Evolutionary conservation across 768 basidiomycete genomes (phyloP).

Genomic region (Flagelloscypha sp.): DNA sequence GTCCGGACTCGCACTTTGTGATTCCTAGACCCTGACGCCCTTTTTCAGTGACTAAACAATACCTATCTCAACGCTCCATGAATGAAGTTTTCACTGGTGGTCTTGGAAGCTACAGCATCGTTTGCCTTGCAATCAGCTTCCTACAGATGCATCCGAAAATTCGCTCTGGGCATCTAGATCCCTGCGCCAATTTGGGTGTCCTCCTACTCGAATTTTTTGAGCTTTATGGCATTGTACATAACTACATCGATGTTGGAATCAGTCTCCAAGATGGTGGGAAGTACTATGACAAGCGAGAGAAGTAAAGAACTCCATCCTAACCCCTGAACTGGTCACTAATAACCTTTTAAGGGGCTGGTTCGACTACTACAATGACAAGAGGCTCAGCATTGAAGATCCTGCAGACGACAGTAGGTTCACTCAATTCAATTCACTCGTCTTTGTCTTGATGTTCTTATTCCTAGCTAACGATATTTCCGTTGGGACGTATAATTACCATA

Average conservation of each 20-base stretch:
- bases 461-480: slow-evolving; percentile 89
- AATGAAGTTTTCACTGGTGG: slow-evolving; percentile 99
- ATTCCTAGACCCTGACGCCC: no score
- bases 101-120: slow-evolving; percentile 88
- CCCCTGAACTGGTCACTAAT: no score
- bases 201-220: slow-evolving; percentile 96
- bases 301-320: no score
- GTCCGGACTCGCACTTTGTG: no score
- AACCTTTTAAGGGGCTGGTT: slow-evolving; percentile 92
- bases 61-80: slow-evolving; percentile 83
- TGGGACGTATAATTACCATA: slow-evolving; percentile 76
- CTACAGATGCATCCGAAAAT: slow-evolving; percentile 98
- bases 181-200: slow-evolving; percentile 85
- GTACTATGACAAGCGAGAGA: slow-evolving; percentile 74
- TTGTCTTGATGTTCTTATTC: slow-evolving; percentile 3
- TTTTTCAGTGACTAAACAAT: slow-evolving; percentile 90
- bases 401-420: slow-evolving; percentile 67
- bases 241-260: slow-evolving; percentile 85
- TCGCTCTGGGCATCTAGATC: slow-evolving; percentile 78
- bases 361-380: slow-evolving; percentile 42
- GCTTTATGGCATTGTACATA: slow-evolving; percentile 87
- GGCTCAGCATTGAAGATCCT: slow-evolving; percentile 90
- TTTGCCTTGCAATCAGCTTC: slow-evolving; percentile 89
- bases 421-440: slow-evolving; percentile 3
- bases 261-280: slow-evolving; percentile 81